Conservation (phyloP, 257 asterid species). For the Scutellaria baicalensis region DNA sequence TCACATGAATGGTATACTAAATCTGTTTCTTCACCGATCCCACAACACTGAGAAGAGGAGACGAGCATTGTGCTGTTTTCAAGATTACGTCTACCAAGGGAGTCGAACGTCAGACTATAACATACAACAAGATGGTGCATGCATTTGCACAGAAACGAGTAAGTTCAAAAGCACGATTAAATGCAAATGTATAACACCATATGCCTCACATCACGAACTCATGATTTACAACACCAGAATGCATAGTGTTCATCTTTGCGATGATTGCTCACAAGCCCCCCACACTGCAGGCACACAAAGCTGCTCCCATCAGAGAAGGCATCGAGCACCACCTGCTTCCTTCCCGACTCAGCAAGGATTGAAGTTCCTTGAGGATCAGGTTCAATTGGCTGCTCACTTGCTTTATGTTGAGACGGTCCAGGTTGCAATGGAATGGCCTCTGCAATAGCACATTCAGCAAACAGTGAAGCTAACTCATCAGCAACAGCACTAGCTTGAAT, state of each 20-base stretch:
- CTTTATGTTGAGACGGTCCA: conserved; percentile 20
- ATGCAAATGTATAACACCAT: not conserved
- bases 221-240: conserved; percentile 76
- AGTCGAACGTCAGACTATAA: not conserved
- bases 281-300: conserved; percentile 83
- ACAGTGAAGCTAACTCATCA: conserved; percentile 74
- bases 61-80: not conserved
- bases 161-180: not conserved
- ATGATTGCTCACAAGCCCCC: conserved; percentile 77
- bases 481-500: conserved; percentile 65
- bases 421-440: conserved; percentile 62
- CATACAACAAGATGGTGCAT: not conserved
- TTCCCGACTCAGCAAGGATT: conserved; percentile 75
- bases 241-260: conserved; percentile 83
- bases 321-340: conserved; percentile 68
- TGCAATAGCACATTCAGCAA: conserved; percentile 92
- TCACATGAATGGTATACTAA: not conserved
- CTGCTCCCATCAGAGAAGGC: conserved; percentile 95
- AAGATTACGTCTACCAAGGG: not conserved
- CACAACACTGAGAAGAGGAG: not conserved
- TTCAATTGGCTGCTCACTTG: conserved; percentile 23
- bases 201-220: conserved; percentile 8
- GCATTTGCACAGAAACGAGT: not conserved
- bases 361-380: conserved; percentile 53
- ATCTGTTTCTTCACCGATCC: not conserved